Evolutionary conservation across 352 stramenopile genomes (phyloP).

Genomic region (Paralagenidium karlingii): DNA sequence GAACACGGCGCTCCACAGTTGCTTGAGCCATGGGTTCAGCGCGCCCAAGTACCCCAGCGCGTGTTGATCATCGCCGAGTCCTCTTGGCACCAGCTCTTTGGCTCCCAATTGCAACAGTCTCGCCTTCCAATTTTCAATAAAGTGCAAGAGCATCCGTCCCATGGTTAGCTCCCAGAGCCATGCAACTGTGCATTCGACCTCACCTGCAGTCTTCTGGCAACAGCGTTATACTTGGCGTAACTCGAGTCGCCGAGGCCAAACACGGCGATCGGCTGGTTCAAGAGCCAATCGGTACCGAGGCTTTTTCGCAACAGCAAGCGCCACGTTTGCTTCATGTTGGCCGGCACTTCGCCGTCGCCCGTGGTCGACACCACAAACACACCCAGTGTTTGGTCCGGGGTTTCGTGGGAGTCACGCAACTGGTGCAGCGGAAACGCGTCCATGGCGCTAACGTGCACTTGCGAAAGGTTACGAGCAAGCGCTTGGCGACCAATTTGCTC

Average conservation of each 20-base stretch:
- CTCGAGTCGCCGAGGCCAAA: constrained; percentile 89
- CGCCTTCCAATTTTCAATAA: constrained; percentile 12
- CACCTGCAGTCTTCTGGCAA: constrained; percentile 78
- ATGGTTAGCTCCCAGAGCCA: neutral
- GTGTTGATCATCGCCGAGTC: constrained; percentile 83
- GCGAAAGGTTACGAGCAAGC: constrained; percentile 34
- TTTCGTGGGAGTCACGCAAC: no score
- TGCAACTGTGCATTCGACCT: neutral
- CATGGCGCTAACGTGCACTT: constrained; percentile 40
- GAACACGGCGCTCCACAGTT: constrained; percentile 49
- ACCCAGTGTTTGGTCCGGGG: constrained; percentile 41
- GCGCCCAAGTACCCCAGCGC: constrained; percentile 74
- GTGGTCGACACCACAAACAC: constrained; percentile 88
- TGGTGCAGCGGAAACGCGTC: constrained; percentile 50
- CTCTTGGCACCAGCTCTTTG: constrained; percentile 51
- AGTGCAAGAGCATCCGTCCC: neutral
- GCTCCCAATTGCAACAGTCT: constrained; percentile 81
- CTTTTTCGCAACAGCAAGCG: constrained; percentile 77
- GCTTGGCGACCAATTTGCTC: constrained; percentile 61
- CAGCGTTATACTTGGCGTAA: constrained; percentile 90
- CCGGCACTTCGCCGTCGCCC: constrained; percentile 84
- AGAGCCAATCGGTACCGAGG: constrained; percentile 52
- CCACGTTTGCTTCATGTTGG: constrained; percentile 85
- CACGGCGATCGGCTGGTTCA: constrained; percentile 60
- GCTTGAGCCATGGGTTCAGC: constrained; percentile 70